Conservation (phyloP, 495 filamentous ascomycete species). For the Talaromyces trachyspermus region DNA sequence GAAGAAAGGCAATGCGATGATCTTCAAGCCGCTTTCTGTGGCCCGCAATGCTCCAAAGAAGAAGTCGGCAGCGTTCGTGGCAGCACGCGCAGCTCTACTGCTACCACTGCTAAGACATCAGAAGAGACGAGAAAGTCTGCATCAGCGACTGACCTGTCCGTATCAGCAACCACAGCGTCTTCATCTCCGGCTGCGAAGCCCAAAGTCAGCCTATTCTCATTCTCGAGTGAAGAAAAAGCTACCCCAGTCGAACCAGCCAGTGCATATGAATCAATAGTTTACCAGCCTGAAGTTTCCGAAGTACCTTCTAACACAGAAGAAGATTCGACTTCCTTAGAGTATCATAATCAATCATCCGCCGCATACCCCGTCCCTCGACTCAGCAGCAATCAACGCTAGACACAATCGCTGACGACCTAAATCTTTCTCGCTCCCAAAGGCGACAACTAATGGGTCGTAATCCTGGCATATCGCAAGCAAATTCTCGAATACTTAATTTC, state of each 20-base stretch:
- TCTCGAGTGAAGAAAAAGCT: constrained; percentile 25
- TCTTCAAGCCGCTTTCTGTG: constrained; percentile 85
- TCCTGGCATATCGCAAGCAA: constrained; percentile 21
- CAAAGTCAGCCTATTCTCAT: constrained; percentile 58
- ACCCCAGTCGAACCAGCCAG: constrained; percentile 11
- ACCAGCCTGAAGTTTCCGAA: constrained; percentile 25
- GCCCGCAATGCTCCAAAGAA: constrained; percentile 64
- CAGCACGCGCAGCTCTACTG: constrained; percentile 12
- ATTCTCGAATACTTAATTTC: constrained; percentile 61
- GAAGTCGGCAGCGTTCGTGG: constrained; percentile 23
- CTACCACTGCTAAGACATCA: constrained; percentile 9
- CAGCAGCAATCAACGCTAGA: constrained; percentile 41
- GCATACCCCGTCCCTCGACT: constrained; percentile 13
- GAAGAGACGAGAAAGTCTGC: constrained; percentile 2
- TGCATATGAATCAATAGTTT: constrained; percentile 46
- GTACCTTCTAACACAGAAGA: constrained; percentile 9
- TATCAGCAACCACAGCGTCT: neutral
- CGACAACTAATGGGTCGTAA: constrained; percentile 77
- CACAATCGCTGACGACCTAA: constrained; percentile 62
- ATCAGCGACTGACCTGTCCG: no score
- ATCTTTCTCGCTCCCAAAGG: constrained; percentile 62
- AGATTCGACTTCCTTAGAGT: neutral
- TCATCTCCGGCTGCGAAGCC: constrained; percentile 25
- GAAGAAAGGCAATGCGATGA: constrained; percentile 66
- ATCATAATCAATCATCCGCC: constrained; percentile 15